A percentile compares a stretch with the other conserved stretches of the same genome.
Evolutionary conservation across 2,329 filamentous ascomycete genomes (phyloP).

Genomic region (Neonectria ditissima): DNA sequence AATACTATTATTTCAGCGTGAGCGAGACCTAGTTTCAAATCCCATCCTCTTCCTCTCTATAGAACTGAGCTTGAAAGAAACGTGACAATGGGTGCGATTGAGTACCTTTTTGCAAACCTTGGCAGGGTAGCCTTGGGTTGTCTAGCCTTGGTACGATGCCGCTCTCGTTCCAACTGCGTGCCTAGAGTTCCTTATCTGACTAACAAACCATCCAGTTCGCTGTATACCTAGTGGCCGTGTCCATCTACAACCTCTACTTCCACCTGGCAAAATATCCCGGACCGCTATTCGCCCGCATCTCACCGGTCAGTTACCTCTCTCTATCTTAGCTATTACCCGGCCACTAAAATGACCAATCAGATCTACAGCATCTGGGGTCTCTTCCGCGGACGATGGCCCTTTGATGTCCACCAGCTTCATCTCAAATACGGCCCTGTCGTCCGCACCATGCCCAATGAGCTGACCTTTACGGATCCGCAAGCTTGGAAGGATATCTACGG

Average conservation of each 20-base stretch:
- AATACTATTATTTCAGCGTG: constrained; percentile 30
- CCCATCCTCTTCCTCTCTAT: background rate
- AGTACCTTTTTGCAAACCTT: constrained; percentile 22
- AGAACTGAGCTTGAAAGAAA: background rate
- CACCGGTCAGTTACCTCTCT: constrained; percentile 23
- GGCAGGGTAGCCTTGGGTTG: constrained; percentile 15
- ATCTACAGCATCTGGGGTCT: constrained; percentile 39
- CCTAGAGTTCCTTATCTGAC: background rate
- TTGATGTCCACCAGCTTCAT: constrained; percentile 40
- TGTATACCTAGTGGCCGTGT: constrained; percentile 25
- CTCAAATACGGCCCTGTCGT: constrained; percentile 52
- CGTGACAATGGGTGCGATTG: constrained; percentile 24
- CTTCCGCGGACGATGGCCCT: constrained; percentile 36
- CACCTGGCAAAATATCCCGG: constrained; percentile 47
- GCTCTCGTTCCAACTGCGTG: background rate
- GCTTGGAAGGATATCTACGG: constrained; percentile 59
- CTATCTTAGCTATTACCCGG: background rate
- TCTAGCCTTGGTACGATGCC: constrained; percentile 13
- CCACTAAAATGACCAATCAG: constrained; percentile 11
- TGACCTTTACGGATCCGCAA: constrained; percentile 52
- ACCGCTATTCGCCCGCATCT: constrained; percentile 36
- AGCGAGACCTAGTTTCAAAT: constrained; percentile 6
- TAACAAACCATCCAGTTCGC: constrained; percentile 19
- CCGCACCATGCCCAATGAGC: constrained; percentile 54
- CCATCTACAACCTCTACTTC: constrained; percentile 47